A percentile compares a stretch with the other conserved stretches of the same genome.
phyloP scores from a whole-genome alignment of 164 flowering plant genomes.

The Protea cynaroides region DNA sequence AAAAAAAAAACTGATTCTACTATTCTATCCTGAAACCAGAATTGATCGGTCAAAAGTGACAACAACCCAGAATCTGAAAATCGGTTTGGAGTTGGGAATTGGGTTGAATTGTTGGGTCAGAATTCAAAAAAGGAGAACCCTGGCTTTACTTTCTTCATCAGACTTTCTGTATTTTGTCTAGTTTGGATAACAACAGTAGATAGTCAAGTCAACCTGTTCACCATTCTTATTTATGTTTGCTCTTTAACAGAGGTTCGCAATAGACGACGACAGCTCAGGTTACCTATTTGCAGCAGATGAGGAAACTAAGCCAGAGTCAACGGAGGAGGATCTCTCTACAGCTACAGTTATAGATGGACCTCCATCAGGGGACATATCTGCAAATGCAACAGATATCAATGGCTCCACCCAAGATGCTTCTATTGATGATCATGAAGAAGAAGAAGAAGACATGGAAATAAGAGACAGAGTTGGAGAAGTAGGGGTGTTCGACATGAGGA shows the following conservation, averaged over 20 bases:
- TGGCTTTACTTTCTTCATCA: no score
- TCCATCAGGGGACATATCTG: no score
- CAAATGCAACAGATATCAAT: slow-evolving; percentile 1
- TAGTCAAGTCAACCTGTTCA: no score
- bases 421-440: not conserved
- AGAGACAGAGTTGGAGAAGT: slow-evolving; percentile 14
- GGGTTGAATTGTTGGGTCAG: no score
- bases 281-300: slow-evolving; percentile 8
- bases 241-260: slow-evolving; percentile 51
- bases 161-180: no score
- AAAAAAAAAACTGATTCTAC: no score
- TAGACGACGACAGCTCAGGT: slow-evolving; percentile 47
- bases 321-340: slow-evolving; percentile 6
- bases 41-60: no score
- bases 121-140: no score
- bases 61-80: no score
- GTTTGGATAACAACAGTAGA: no score
- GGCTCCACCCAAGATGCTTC: not conserved
- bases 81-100: no score
- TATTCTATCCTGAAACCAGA: no score
- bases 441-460: not conserved
- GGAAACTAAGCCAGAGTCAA: slow-evolving; percentile 13
- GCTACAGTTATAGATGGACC: not conserved
- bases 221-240: slow-evolving; percentile 7
- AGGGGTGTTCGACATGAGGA: slow-evolving; percentile 29